These are phyloP conservation scores for Oryza rufipogon DNA, from an alignment of 176 grass and related monocot species.

Conservation along the genomic window DNA sequence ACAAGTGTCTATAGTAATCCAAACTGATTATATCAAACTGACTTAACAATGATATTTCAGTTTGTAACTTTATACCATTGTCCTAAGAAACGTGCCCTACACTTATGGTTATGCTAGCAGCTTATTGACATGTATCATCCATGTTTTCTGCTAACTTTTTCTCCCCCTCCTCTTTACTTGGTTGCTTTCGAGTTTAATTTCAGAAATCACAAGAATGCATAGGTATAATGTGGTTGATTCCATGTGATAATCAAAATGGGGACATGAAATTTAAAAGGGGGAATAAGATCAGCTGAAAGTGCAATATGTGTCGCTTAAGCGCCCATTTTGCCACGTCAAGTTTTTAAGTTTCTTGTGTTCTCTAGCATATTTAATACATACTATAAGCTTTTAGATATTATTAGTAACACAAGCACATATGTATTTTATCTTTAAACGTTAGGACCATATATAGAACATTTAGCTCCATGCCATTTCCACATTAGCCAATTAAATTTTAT, in stretches of 20 bases:
- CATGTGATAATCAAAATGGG: too few relatives aligned
- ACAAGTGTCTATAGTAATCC: neutral
- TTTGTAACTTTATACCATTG: neutral
- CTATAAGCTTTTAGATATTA: neutral
- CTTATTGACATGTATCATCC: neutral
- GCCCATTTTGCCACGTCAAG: too few relatives aligned
- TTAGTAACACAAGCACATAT: neutral
- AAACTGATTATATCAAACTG: neutral
- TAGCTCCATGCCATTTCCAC: neutral
- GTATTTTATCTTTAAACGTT: neutral
- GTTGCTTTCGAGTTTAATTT: too few relatives aligned
- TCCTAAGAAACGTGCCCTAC: neutral
- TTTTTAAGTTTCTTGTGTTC: neutral
- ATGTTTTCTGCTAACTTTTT: neutral
- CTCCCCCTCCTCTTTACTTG: too few relatives aligned
- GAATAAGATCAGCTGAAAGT: slow-evolving; percentile 8
- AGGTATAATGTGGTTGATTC: too few relatives aligned
- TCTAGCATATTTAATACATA: neutral
- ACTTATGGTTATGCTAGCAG: neutral
- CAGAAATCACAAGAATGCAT: too few relatives aligned
- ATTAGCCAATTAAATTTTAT: neutral
- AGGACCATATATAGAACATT: neutral
- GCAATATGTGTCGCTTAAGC: neutral
- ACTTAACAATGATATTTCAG: neutral
- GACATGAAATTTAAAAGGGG: too few relatives aligned